Evolutionary conservation across 2,329 filamentous ascomycete species (phyloP), one percentile per base, ranked within the genome.

Genomic region (Sporothrix humicola): DNA sequence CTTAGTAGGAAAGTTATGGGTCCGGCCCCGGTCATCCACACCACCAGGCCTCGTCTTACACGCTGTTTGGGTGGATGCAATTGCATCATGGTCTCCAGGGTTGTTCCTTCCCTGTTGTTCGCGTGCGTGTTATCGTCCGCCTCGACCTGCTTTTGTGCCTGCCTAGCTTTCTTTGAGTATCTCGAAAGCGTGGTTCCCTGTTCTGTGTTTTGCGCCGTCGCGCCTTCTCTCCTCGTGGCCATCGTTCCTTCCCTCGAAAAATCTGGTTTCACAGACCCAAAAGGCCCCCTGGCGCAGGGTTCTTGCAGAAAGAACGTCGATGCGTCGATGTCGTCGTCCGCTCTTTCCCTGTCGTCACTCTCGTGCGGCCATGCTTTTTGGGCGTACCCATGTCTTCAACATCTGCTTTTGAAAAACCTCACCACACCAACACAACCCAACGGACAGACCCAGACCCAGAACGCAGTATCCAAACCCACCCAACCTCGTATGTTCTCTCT

Each of bases 31-130:
- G 15, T n/a, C 50, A 20, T 50, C 56, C 56, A 59, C 26, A 10
- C 58, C 13, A 7, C 44, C 63, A 6, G 26, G 42, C 12, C 48
- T 17, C 26, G 66, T 56, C 48, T 56, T 56, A 15, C 66, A 69
- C 66, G 7, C 5, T 37, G 17, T 17, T 31, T 7, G 31, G 59
- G 5, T 63, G n/a, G 61, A 3, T 42, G 26, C 48, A 44, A 68
- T 52, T 52, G 48, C 66, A 69, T 69, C 66, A 54, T 56, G 26
- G 26, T 12, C 66, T 69, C 48, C 48, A 48, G 13, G 42, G 37
- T 31, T n/a, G 54, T 48, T 71, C 52, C 52, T 71, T 71, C 52
- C 50, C 31, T 70, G 44, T 50, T 50, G 44, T 23, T 31, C n/a
- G 44, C 17, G 20, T 31, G 17, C 13, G 8, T 50, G 9, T 15